Evolutionary conservation across 1,139 yeast genomes (phyloP).

Genomic region (Hansenula anomala): DNA sequence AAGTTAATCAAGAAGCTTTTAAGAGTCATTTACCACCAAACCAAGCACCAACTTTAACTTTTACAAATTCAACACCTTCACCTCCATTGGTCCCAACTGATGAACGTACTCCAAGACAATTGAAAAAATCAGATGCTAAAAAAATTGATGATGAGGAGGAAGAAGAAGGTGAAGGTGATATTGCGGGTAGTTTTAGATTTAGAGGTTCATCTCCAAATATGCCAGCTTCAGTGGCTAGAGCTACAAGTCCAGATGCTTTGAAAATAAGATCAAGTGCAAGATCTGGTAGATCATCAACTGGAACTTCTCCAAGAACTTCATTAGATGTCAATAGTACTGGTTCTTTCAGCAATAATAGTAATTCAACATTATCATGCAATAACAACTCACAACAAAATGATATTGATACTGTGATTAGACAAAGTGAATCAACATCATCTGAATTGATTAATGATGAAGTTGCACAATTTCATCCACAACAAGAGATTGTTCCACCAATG

Average conservation of each 20-base stretch:
- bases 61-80: constrained; percentile 22
- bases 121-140: neutral
- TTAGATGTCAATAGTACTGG: constrained; percentile 7
- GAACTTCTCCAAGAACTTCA: constrained; percentile 14
- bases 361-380: neutral
- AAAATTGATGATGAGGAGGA: constrained; percentile 1
- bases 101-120: constrained; percentile 6
- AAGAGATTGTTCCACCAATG: no score
- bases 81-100: constrained; percentile 9
- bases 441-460: neutral
- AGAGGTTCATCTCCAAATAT: constrained; percentile 28
- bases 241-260: constrained; percentile 23
- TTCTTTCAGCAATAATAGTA: constrained; percentile 1
- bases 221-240: constrained; percentile 28
- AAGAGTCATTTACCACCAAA: constrained; percentile 1
- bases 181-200: constrained; percentile 29
- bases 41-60: constrained; percentile 16
- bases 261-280: constrained; percentile 14
- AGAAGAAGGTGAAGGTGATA: constrained; percentile 24
- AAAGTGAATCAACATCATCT: neutral
- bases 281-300: constrained; percentile 12
- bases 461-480: neutral
- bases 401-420: neutral
- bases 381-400: neutral
- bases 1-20: no score